These are phyloP conservation scores for Metschnikowia matae DNA, from an alignment of 805 yeast genomes.

Conservation along the genomic window DNA sequence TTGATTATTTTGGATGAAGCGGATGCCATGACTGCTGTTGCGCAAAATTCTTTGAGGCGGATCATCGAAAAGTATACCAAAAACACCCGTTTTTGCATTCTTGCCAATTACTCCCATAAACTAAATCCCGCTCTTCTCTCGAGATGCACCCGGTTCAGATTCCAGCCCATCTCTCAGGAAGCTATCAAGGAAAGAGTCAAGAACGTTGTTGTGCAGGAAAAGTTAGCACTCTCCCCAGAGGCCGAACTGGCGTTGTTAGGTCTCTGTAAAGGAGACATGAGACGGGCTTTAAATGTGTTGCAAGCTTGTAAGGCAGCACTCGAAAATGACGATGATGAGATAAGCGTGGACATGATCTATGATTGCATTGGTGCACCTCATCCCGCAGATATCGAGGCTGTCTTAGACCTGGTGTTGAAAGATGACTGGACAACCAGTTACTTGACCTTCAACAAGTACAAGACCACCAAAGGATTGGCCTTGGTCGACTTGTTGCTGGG, in stretches of 20 bases:
- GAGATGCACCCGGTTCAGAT: slow-evolving; percentile 92
- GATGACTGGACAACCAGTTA: slow-evolving; percentile 86
- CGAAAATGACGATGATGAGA: slow-evolving; percentile 40
- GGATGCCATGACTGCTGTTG: slow-evolving; percentile 87
- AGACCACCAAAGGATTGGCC: slow-evolving; percentile 79
- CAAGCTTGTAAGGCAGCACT: slow-evolving; percentile 88
- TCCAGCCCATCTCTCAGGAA: slow-evolving; percentile 67
- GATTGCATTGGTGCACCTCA: slow-evolving; percentile 96
- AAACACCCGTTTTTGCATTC: slow-evolving; percentile 90
- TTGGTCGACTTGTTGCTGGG: slow-evolving; percentile 79
- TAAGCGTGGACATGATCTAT: slow-evolving; percentile 73
- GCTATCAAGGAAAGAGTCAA: slow-evolving; percentile 68
- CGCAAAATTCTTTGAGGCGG: slow-evolving; percentile 78
- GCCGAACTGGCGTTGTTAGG: slow-evolving; percentile 66
- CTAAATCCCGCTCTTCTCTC: slow-evolving; percentile 91
- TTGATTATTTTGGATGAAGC: slow-evolving; percentile 93
- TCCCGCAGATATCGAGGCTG: slow-evolving; percentile 75
- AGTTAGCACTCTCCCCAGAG: slow-evolving; percentile 49
- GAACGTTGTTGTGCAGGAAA: slow-evolving; percentile 66
- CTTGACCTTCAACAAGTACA: slow-evolving; percentile 59
- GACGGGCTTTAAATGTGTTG: slow-evolving; percentile 86
- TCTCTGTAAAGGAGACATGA: slow-evolving; percentile 93
- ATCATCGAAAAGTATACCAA: slow-evolving; percentile 90
- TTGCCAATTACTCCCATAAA: slow-evolving; percentile 95
- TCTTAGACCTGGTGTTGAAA: slow-evolving; percentile 70